Evolutionary conservation across 2,329 filamentous ascomycete species (phyloP).

Genomic region (Hypoxylon sp.): DNA sequence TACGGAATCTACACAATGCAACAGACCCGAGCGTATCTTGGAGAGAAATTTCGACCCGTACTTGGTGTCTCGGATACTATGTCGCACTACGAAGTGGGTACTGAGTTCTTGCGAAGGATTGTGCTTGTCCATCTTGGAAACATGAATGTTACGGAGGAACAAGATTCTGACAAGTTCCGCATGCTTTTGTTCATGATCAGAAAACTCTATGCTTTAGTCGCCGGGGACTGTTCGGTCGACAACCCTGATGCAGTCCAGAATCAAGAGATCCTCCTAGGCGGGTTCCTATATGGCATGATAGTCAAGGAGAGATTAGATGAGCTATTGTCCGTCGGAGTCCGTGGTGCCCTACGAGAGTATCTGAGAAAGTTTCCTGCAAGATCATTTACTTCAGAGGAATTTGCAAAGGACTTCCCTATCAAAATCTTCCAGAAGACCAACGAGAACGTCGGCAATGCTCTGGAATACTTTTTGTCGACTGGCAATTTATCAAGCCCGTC

Average conservation of each 20-base stretch:
- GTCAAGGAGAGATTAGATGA: slow-evolving; percentile 96
- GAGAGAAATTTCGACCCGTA: slow-evolving; percentile 91
- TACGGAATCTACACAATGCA: slow-evolving; percentile 87
- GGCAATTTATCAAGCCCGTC: slow-evolving; percentile 93
- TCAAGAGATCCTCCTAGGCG: slow-evolving; percentile 93
- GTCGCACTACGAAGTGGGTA: slow-evolving; percentile 89
- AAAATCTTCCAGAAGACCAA: slow-evolving; percentile 86
- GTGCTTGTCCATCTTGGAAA: slow-evolving; percentile 94
- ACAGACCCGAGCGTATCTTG: slow-evolving; percentile 88
- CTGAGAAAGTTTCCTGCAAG: slow-evolving; percentile 70
- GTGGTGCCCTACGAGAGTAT: slow-evolving; percentile 70
- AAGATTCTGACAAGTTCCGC: slow-evolving; percentile 93
- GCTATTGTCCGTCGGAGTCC: slow-evolving; percentile 74
- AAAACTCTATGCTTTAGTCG: slow-evolving; percentile 93
- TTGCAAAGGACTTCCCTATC: slow-evolving; percentile 82
- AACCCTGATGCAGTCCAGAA: slow-evolving; percentile 98
- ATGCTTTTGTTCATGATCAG: slow-evolving; percentile 96
- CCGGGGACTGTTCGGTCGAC: slow-evolving; percentile 92
- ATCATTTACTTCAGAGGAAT: slow-evolving; percentile 82
- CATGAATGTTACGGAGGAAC: slow-evolving; percentile 83
- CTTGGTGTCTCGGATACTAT: slow-evolving; percentile 87
- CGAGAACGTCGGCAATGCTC: slow-evolving; percentile 86
- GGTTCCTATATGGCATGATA: slow-evolving; percentile 94
- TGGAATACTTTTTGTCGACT: slow-evolving; percentile 97
- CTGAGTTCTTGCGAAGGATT: slow-evolving; percentile 90